phyloP scores from a whole-genome alignment of 176 grass and related monocot genomes.

The Triticum dicoccoides region DNA sequence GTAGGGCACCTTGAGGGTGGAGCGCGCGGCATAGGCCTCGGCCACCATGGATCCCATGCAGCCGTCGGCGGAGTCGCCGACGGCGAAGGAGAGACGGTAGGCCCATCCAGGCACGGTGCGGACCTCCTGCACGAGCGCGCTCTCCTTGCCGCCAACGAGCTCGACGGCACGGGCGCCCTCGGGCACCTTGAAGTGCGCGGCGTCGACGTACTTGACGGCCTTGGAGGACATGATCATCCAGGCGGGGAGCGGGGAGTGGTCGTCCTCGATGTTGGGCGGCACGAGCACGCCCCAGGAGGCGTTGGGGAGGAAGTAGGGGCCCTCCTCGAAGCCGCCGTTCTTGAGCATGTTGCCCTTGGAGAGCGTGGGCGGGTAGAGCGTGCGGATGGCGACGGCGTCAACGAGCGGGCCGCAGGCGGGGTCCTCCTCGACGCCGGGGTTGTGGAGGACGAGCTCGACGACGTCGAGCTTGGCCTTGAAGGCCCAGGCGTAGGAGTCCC shows the following conservation, averaged over 20 bases:
- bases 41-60: slow-evolving; percentile 70
- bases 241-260: slow-evolving; percentile 80
- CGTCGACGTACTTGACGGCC: slow-evolving; percentile 92
- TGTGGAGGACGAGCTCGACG: slow-evolving; percentile 72
- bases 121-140: slow-evolving; percentile 73
- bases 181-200: slow-evolving; percentile 77
- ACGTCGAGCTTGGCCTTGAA: slow-evolving; percentile 62
- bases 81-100: slow-evolving; percentile 70
- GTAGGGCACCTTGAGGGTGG: slow-evolving; percentile 60
- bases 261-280: slow-evolving; percentile 88
- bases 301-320: slow-evolving; percentile 67
- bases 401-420: slow-evolving; percentile 85
- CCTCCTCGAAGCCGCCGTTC: slow-evolving; percentile 95
- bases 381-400: slow-evolving; percentile 65
- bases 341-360: slow-evolving; percentile 66
- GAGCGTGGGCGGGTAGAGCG: slow-evolving; percentile 59
- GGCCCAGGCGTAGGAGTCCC: slow-evolving; percentile 90
- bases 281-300: slow-evolving; percentile 78
- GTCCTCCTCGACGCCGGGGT: slow-evolving; percentile 86
- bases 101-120: slow-evolving; percentile 17
- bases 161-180: slow-evolving; percentile 72
- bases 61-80: slow-evolving; percentile 64
- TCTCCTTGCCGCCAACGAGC: slow-evolving; percentile 82
- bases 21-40: slow-evolving; percentile 68
- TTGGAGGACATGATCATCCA: slow-evolving; percentile 92